A percentile compares a stretch with the other conserved stretches of the same genome.
These are phyloP conservation scores for Scedosporium apiospermum DNA, from an alignment of 2,329 filamentous ascomycete species.

Conservation along the genomic window DNA sequence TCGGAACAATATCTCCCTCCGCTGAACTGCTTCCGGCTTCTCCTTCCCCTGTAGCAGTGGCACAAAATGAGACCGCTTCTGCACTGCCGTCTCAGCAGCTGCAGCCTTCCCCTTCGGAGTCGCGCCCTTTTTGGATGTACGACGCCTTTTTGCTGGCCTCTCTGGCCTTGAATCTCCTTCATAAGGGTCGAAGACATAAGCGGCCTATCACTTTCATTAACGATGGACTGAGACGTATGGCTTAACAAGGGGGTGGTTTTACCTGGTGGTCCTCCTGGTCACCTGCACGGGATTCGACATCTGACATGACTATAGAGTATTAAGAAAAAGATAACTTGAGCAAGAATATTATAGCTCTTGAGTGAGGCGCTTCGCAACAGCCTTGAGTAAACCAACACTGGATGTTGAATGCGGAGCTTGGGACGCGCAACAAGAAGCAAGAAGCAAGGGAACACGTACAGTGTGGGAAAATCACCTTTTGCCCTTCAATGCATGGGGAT, in stretches of 20 bases:
- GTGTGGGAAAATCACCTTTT: background rate
- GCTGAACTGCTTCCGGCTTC: slow-evolving; percentile 31
- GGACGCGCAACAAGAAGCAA: background rate
- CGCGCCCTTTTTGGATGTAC: slow-evolving; percentile 31
- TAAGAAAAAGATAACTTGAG: background rate
- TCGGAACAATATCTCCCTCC: slow-evolving; percentile 52
- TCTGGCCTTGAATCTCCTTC: slow-evolving; percentile 20
- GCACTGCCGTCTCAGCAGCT: background rate
- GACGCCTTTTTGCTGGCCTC: slow-evolving; percentile 48
- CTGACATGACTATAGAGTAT: background rate
- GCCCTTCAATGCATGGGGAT: background rate
- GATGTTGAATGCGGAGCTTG: background rate
- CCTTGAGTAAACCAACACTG: background rate
- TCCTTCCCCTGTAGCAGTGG: slow-evolving; percentile 47
- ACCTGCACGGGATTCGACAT: background rate
- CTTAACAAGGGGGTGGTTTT: background rate
- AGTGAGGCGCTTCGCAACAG: too few species aligned
- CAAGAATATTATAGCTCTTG: too few species aligned
- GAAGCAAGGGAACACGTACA: slow-evolving; percentile 1
- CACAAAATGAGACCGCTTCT: slow-evolving; percentile 29
- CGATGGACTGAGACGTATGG: background rate
- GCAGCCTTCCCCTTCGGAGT: slow-evolving; percentile 3
- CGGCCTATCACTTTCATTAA: slow-evolving; percentile 32
- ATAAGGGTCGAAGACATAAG: slow-evolving; percentile 52
- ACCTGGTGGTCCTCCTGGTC: slow-evolving; percentile 36